Conservation (phyloP, 352 stramenopile species). For the Phytophthora parvispora region DNA sequence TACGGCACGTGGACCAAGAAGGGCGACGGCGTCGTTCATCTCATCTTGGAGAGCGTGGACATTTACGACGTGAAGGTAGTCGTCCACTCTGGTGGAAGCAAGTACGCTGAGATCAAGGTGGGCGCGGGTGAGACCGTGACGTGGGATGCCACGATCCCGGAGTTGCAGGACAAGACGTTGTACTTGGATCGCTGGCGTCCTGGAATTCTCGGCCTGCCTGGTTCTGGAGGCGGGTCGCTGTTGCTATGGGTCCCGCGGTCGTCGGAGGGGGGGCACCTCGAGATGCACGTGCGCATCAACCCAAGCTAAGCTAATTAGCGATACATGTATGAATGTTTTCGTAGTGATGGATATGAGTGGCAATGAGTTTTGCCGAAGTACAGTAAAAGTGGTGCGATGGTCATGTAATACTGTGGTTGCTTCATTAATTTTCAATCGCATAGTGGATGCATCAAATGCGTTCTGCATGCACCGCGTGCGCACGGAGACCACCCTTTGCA, state of each 20-base stretch:
- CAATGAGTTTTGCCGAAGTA: too few species aligned
- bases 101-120: slow-evolving; percentile 15
- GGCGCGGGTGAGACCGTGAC: slow-evolving; percentile 4
- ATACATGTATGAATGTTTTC: neutral
- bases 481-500: neutral
- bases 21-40: slow-evolving; percentile 29
- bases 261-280: slow-evolving; percentile 13
- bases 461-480: neutral
- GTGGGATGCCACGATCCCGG: slow-evolving; percentile 10
- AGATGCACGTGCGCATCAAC: slow-evolving; percentile 21
- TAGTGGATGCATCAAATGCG: too few species aligned
- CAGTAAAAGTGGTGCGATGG: neutral
- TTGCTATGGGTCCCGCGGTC: slow-evolving; percentile 14
- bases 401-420: neutral
- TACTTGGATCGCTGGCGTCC: slow-evolving; percentile 27
- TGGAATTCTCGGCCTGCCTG: slow-evolving; percentile 1
- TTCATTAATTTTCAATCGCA: too few species aligned
- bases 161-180: slow-evolving; percentile 23
- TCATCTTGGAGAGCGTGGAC: slow-evolving; percentile 29
- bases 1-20: slow-evolving; percentile 31
- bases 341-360: neutral
- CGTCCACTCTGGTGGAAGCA: slow-evolving; percentile 17
- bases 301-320: slow-evolving; percentile 6
- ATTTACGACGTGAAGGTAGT: slow-evolving; percentile 21
- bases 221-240: slow-evolving; percentile 20